A percentile compares a stretch with the other conserved stretches of the same genome.
Evolutionary conservation across 257 asterid species (phyloP).

Genomic region (Phtheirospermum japonicum): DNA sequence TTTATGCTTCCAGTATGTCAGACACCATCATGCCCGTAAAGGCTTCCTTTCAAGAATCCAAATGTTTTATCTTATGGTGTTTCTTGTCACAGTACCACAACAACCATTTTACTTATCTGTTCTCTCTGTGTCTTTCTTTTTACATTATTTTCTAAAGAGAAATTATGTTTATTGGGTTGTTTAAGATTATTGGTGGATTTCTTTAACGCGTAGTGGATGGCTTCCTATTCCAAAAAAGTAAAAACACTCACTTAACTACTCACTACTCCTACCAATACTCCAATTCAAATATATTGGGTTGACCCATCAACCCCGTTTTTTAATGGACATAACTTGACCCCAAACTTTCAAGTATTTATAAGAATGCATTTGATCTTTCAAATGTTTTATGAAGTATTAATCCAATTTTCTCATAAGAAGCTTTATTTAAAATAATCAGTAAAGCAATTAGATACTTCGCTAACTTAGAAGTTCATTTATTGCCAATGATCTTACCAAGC

Average conservation of each 20-base stretch:
- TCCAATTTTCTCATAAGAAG: not conserved
- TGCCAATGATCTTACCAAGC: slow-evolving; percentile 10
- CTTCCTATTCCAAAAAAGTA: not conserved
- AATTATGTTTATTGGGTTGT: not conserved
- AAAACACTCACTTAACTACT: not conserved
- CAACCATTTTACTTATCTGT: not conserved
- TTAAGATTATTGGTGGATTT: not conserved
- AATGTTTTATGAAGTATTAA: not conserved
- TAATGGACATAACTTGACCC: not conserved
- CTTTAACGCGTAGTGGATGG: not conserved
- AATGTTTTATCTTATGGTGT: not conserved
- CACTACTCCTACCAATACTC: not conserved
- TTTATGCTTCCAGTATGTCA: no score
- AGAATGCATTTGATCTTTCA: not conserved
- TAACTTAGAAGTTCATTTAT: no score
- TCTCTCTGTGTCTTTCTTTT: not conserved
- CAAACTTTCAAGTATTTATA: not conserved
- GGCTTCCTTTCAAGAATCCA: not conserved
- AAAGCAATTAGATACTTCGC: no score
- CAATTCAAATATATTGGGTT: not conserved
- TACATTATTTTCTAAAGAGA: slow-evolving; percentile 1
- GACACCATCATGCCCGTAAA: no score
- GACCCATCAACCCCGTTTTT: not conserved
- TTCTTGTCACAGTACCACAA: not conserved
- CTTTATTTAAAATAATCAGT: no score